Conservation (phyloP, 2,329 filamentous ascomycete genomes). For the Xylaria multiplex region DNA sequence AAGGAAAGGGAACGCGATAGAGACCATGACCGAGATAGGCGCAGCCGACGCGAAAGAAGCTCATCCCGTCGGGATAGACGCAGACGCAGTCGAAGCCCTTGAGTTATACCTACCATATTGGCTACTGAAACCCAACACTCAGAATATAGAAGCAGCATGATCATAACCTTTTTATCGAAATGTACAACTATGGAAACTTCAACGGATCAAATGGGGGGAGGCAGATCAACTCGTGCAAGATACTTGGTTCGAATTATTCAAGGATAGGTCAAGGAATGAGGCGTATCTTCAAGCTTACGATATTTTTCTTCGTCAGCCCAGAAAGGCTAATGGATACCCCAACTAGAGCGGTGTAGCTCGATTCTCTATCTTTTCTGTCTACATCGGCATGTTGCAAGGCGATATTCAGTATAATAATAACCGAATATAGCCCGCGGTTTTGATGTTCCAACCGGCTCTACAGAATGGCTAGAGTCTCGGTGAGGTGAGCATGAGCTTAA, state of each 20-base stretch:
- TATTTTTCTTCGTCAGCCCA: not conserved
- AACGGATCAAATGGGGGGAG: not conserved
- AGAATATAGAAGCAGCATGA: conserved; percentile 8
- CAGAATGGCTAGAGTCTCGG: no score
- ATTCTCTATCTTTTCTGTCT: not conserved
- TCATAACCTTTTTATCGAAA: not conserved
- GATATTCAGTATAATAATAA: not conserved
- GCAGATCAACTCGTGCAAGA: not conserved
- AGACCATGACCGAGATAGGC: conserved; percentile 33
- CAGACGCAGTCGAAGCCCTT: conserved; percentile 36
- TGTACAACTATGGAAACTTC: conserved; percentile 12
- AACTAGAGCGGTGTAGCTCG: not conserved
- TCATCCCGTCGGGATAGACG: conserved; percentile 34
- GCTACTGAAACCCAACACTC: not conserved
- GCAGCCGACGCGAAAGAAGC: conserved; percentile 41
- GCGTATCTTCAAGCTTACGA: not conserved
- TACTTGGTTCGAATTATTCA: not conserved
- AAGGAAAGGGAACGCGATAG: conserved; percentile 39
- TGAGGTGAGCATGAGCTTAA: no score
- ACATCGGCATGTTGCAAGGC: not conserved
- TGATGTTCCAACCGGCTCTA: not conserved
- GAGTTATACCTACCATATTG: not conserved
- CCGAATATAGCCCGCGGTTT: not conserved
- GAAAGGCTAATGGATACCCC: conserved; percentile 7
- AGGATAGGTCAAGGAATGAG: not conserved